Conservation (phyloP, 495 filamentous ascomycete species). For the Penicillium silybi region DNA sequence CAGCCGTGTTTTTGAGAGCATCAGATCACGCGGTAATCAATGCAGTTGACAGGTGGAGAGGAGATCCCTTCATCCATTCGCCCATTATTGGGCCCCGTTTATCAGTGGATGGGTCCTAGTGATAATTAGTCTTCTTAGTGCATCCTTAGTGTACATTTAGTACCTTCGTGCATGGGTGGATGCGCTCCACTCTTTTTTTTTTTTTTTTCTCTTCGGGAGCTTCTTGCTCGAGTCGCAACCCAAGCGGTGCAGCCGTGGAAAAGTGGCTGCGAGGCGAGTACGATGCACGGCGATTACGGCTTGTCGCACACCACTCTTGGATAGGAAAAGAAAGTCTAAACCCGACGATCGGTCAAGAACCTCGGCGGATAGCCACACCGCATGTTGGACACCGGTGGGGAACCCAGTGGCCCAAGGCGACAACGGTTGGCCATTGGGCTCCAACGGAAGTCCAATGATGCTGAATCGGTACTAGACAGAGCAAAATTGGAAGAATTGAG, state of each 20-base stretch:
- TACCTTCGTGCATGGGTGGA: not conserved
- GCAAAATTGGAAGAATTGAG: not conserved
- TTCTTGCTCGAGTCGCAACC: not conserved
- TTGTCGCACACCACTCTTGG: not conserved
- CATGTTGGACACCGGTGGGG: constrained; percentile 19
- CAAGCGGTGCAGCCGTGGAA: not conserved
- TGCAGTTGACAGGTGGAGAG: constrained; percentile 14
- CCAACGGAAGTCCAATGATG: not conserved
- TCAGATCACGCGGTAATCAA: constrained; percentile 6
- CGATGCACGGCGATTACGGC: not conserved
- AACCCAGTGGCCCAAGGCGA: constrained; percentile 6
- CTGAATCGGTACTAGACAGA: constrained; percentile 7
- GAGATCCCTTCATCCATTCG: not conserved
- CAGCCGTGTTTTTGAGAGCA: not conserved
- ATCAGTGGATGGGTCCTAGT: constrained; percentile 7
- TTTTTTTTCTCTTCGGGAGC: not conserved
- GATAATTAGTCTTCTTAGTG: not conserved
- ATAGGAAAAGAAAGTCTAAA: not conserved
- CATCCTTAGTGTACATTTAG: not conserved
- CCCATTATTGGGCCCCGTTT: constrained; percentile 6
- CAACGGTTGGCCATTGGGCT: constrained; percentile 6
- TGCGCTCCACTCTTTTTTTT: not conserved
- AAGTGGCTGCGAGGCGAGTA: not conserved
- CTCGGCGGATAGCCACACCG: constrained; percentile 19
- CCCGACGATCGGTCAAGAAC: constrained; percentile 3